Base-by-base conservation (phyloP, 2,329 filamentous ascomycete species). In the Aspergillus hiratsukae region DNA sequence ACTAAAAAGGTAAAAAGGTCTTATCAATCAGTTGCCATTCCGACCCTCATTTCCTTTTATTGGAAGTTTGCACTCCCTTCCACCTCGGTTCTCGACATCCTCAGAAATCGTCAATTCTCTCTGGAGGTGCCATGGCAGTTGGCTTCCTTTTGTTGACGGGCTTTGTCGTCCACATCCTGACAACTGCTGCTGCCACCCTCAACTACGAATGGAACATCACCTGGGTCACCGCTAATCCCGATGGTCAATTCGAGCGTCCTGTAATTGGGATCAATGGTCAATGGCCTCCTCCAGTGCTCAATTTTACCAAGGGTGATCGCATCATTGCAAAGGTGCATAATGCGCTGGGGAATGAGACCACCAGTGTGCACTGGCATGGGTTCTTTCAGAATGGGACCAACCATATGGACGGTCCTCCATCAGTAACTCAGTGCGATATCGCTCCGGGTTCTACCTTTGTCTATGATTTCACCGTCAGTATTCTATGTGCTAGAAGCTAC, bases 321-420 rank as follows among this genome's bases (percentile, higher is more conserved):
- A 71, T 93, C 9, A 70, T 89, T 5, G 83, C 91, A 48, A 83
- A 88, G 28, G 78, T 91, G 49, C 75, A 83, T 61, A 93, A 93
- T 64, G 78, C 81, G 25, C 83, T 87, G 0, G 75, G 77, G 14
- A 89, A 90, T 61, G 71, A 81, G 61, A 83, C 81, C 17, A 87
- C 86, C 9, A 82, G 81, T 45, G 77, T 92, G 3, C 89, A 92
- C 68, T 92, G 89, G 70, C 89, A 92, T 63, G 89, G 89, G n/a
- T 79, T 93, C 59, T 90, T 85, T 66, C 88, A 91, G 68, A 89
- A 89, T 62, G 87, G 87, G 9, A 89, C 87, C 0, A 89, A 84
- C 57, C 80, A 80, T 56, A 89, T 90, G 85, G 89, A 92, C 64
- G 89, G 89, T 0, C 82, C 87, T 1, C 78, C 83, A 0, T 86